Evolutionary conservation across 345 rosid genomes (phyloP), one percentile per base, ranked within the genome.

Genomic region (Euphorbia tirucalli): DNA sequence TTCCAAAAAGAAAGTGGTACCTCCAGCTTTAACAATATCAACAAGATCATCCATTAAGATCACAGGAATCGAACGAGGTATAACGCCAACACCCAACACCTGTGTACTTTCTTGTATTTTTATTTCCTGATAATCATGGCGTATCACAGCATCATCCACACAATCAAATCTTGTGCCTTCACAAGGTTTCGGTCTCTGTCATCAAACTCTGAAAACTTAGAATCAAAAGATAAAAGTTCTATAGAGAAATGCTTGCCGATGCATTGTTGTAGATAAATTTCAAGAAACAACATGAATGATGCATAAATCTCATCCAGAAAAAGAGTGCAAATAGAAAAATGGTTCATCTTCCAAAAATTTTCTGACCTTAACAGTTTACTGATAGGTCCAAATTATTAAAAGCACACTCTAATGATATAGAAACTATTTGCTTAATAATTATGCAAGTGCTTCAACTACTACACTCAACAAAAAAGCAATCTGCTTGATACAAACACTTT

Each of bases 91-190:
- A 62, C 90, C 97, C 80, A 94, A 75, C 41, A 90, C 83, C 74
- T 94, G 97, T 11, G 96, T 89, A 65, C 90, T 90, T 80, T 94
- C 98, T 87, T 94, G 98, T 75, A 94, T 84, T 84, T 94, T 94
- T 71, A 92, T 87, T 87, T 94, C 97, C 78, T 92, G 97, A 77
- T 90, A 94, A 76, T 94, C 98, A 60, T 92, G 97, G 77, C 92
- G 85, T 58, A 84, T 71, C 61, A 84, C 80, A 65, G 95, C 87
- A 74, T 88, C 88, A 28, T 89, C 96, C 11, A 92, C 71, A 37
- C 77, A 82, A 63, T 85, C 88, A 75, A 94, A 94, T 61, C 74
- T 85, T 71, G 83, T 81, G 82, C 97, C 95, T 86, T 89, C 92
- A 74, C 98, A 94, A 71, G 83, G 77, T 68, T 86, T 86, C 25